Conservation (phyloP, 2,329 filamentous ascomycete species). For the Orbilia ellipsospora region DNA sequence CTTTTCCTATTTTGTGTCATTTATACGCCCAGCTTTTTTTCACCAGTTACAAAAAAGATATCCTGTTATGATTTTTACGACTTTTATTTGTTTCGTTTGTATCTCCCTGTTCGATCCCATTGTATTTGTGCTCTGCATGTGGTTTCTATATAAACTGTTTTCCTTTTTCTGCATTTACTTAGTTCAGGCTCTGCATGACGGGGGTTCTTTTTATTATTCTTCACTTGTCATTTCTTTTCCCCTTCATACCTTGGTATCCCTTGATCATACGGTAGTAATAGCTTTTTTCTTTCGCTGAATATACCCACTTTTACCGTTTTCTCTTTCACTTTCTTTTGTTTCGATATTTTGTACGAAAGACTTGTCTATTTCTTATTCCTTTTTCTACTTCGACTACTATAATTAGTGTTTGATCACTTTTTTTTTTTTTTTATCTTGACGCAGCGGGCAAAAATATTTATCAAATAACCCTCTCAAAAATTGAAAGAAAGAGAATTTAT, state of each 20-base stretch:
- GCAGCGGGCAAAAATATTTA: too few species aligned
- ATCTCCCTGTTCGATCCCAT: conserved; percentile 28
- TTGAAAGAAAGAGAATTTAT: too few species aligned
- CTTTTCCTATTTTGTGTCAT: neutral
- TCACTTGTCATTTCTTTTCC: conserved; percentile 20
- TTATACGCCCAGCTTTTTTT: conserved; percentile 12
- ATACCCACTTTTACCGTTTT: conserved; percentile 58
- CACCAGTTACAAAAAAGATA: conserved; percentile 23
- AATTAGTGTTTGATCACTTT: conserved; percentile 17
- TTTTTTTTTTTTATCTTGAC: conserved; percentile 9
- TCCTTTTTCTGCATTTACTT: conserved; percentile 13
- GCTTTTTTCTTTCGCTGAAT: conserved; percentile 59
- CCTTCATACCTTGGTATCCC: conserved; percentile 15
- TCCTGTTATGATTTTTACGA: conserved; percentile 33
- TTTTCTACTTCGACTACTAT: conserved; percentile 47
- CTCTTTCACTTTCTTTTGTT: conserved; percentile 55
- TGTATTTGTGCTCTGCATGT: conserved; percentile 36
- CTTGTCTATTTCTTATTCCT: conserved; percentile 54
- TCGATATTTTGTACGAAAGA: conserved; percentile 50
- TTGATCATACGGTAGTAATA: conserved; percentile 57
- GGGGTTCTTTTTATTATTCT: conserved; percentile 9
- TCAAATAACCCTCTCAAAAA: too few species aligned
- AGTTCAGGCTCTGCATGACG: conserved; percentile 25
- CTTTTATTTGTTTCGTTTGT: conserved; percentile 31
- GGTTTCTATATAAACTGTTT: conserved; percentile 31